Evolutionary conservation across 73 alveolate genomes (phyloP).

Genomic region (Diophrys sp.): DNA sequence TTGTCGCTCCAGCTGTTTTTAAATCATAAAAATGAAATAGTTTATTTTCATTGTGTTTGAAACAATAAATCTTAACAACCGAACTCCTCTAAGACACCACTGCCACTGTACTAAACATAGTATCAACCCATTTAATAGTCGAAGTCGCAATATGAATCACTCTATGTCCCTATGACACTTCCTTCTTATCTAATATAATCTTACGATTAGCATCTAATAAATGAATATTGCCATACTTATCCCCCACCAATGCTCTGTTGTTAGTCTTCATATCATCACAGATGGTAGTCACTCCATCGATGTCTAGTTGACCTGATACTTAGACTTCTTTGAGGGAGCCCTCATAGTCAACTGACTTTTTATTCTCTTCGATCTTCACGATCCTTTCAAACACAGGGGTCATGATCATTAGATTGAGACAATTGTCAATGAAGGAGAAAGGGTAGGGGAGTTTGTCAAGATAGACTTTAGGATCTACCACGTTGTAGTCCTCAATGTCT

Average conservation of each 20-base stretch:
- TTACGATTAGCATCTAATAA: slow-evolving; percentile 49
- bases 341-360: slow-evolving; percentile 53
- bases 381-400: slow-evolving; percentile 36
- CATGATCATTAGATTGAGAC: slow-evolving; percentile 42
- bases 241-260: slow-evolving; percentile 48
- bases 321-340: slow-evolving; percentile 46
- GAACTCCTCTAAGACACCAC: slow-evolving; percentile 51
- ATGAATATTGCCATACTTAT: slow-evolving; percentile 37
- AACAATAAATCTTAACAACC: slow-evolving; percentile 21
- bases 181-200: slow-evolving; percentile 37
- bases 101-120: slow-evolving; percentile 35
- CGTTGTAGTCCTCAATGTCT: slow-evolving; percentile 8
- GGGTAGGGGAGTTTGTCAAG: slow-evolving; percentile 57
- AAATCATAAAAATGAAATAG: slow-evolving; percentile 23
- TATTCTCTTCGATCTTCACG: slow-evolving; percentile 38
- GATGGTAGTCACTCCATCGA: slow-evolving; percentile 14
- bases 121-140: slow-evolving; percentile 50
- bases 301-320: slow-evolving; percentile 41
- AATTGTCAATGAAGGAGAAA: slow-evolving; percentile 27
- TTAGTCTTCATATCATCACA: background rate
- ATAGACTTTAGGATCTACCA: slow-evolving; percentile 30
- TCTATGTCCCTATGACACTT: slow-evolving; percentile 18
- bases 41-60: slow-evolving; percentile 53
- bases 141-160: slow-evolving; percentile 21
- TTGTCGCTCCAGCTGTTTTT: slow-evolving; percentile 16